Conservation (phyloP, 805 yeast genomes). For the Candida koratica region DNA sequence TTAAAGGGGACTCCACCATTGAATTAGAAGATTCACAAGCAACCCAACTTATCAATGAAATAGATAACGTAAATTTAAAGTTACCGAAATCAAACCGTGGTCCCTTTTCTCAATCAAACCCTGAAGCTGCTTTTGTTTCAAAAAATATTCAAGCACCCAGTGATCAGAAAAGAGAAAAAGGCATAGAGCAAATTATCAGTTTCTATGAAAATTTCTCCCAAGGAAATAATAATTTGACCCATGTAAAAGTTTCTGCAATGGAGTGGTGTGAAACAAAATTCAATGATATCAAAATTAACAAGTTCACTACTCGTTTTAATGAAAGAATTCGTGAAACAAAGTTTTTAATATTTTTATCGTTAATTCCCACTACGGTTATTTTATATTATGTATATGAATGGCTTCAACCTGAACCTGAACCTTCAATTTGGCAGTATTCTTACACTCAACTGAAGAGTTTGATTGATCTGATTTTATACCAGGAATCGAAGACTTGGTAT, state of each 20-base stretch:
- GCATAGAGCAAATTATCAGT: slow-evolving; percentile 15
- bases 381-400: slow-evolving; percentile 2
- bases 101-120: background rate
- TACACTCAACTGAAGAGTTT: slow-evolving; percentile 2
- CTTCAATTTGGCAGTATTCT: background rate
- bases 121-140: background rate
- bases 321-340: slow-evolving; percentile 11
- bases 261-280: slow-evolving; percentile 1
- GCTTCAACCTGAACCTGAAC: slow-evolving; percentile 4
- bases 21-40: slow-evolving; percentile 3
- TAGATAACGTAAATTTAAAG: slow-evolving; percentile 16
- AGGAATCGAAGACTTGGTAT: slow-evolving; percentile 4
- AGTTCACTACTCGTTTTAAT: background rate
- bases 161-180: slow-evolving; percentile 3
- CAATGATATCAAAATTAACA: background rate
- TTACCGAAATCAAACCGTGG: slow-evolving; percentile 12
- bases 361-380: slow-evolving; percentile 4
- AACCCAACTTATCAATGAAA: slow-evolving; percentile 9
- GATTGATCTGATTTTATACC: slow-evolving; percentile 1
- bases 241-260: background rate
- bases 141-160: background rate
- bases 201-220: slow-evolving; percentile 23
- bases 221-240: slow-evolving; percentile 4
- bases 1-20: background rate
- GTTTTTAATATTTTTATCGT: slow-evolving; percentile 11